These are phyloP conservation scores for Puccinia horiana DNA, from an alignment of 1,284 basidiomycete genomes.

Conservation along the genomic window DNA sequence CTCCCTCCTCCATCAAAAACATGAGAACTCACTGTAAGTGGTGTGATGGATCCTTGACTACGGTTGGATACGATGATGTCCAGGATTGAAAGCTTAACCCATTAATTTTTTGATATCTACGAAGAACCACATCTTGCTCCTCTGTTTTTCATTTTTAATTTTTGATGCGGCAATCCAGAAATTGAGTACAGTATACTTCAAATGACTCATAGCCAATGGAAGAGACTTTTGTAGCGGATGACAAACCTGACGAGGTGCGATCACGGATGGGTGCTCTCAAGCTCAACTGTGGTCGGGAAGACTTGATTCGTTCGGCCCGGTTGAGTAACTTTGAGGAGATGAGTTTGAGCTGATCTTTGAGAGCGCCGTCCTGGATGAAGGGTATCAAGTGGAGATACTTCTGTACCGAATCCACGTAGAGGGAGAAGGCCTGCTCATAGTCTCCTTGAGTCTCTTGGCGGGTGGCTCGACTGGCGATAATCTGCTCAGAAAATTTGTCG, in stretches of 20 bases:
- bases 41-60: background rate
- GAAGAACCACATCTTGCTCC: conserved; percentile 39
- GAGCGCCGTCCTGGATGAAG: conserved; percentile 5
- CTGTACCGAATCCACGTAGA: conserved; percentile 35
- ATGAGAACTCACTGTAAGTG: background rate
- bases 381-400: conserved; percentile 39
- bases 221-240: background rate
- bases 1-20: background rate
- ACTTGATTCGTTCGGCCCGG: conserved; percentile 43
- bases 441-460: conserved; percentile 35
- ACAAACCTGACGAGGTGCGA: conserved; percentile 29
- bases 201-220: background rate
- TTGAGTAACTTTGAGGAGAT: conserved; percentile 43
- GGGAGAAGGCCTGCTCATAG: conserved; percentile 38
- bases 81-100: conserved; percentile 13
- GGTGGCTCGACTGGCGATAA: conserved; percentile 36
- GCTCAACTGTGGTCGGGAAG: conserved; percentile 14
- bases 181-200: background rate
- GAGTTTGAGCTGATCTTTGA: conserved; percentile 26
- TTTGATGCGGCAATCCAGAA: background rate
- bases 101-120: conserved; percentile 36
- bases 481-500: background rate
- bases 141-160: conserved; percentile 25
- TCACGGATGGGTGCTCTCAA: conserved; percentile 25
- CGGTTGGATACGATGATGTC: background rate